Evolutionary conservation across 331 rosid species (phyloP), one percentile per base, ranked within the genome.

Genomic region (Phaseolus coccineus): DNA sequence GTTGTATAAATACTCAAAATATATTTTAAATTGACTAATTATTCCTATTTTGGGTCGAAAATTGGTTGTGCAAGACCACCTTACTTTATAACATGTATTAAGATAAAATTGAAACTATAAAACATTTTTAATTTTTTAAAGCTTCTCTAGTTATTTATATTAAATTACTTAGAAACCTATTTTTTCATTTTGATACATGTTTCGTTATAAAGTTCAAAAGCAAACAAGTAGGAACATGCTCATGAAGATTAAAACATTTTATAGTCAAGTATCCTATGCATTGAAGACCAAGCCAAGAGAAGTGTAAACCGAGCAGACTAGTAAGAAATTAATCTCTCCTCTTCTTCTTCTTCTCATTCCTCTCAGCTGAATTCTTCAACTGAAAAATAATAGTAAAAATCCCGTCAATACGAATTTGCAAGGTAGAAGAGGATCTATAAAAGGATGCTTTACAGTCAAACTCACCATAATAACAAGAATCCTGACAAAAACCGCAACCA

Each of bases 391-490:
- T 70, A 61, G 61, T 13, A 46, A 81, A 14, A 58, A 30, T 59
- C 24, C 42, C 6, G 3, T 83, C 76, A 72, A 55, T 16, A 55
- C 48, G 30, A 57, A 16, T 40, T 50, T 1, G 47, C 14, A 33
- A 28, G 19, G 25, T 5, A 10, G 19, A 65, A 9, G 9, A 15
- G 63, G 66, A 27, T 27, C 16, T 19, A 10, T 11, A 24, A 59
- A 69, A 14, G 25, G 16, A 6, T 13, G 22, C 61, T 76, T 3
- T 39, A 3, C 3, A 15, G 37, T 55, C 8, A 58, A 47, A 72
- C 94, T 87, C 56, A 94, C 98, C 97, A 94, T 81, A 77, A 94
- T 89, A 37, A 87, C 56, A 3, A 94, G 92, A 76, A 94, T 88
- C 6, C 96, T 88, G 33, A 94, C 88, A 74, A 94, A 92, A 64